These are phyloP conservation scores for Pyrrhoderma noxium DNA, from an alignment of 1,284 basidiomycete species.

Conservation along the genomic window DNA sequence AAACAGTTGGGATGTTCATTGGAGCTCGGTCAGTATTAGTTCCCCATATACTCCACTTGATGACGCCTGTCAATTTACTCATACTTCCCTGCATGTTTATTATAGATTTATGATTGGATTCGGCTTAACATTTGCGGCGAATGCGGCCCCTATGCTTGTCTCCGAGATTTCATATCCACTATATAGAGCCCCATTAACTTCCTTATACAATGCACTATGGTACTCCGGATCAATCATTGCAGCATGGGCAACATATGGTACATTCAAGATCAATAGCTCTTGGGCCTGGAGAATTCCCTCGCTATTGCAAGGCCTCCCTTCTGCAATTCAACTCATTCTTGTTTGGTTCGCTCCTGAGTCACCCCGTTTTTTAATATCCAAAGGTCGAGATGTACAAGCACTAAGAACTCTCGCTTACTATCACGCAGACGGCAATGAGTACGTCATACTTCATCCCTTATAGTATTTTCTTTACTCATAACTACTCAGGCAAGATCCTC, in stretches of 20 bases:
- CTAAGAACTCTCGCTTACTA: slow-evolving; percentile 44
- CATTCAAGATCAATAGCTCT: slow-evolving; percentile 42
- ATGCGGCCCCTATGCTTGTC: slow-evolving; percentile 46
- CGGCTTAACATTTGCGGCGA: slow-evolving; percentile 44
- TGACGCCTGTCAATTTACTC: slow-evolving; percentile 1
- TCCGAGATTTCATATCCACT: slow-evolving; percentile 50
- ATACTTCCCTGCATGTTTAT: too few relatives aligned
- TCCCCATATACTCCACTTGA: slow-evolving; percentile 2
- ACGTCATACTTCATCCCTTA: slow-evolving; percentile 18
- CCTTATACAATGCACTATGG: slow-evolving; percentile 48
- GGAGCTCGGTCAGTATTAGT: slow-evolving; percentile 22
- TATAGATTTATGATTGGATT: slow-evolving; percentile 46
- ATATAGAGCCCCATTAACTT: slow-evolving; percentile 44
- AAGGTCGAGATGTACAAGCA: slow-evolving; percentile 43
- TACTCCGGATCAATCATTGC: slow-evolving; percentile 28
- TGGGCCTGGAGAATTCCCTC: slow-evolving; percentile 61
- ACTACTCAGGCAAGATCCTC: slow-evolving; percentile 38
- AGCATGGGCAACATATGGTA: slow-evolving; percentile 53
- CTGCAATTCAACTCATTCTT: slow-evolving; percentile 44
- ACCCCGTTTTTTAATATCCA: slow-evolving; percentile 51
- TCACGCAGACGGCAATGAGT: slow-evolving; percentile 47
- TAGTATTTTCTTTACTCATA: neutral
- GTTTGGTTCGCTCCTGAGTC: slow-evolving; percentile 54
- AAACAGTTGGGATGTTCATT: slow-evolving; percentile 28
- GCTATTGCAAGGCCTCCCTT: slow-evolving; percentile 51